A percentile compares a stretch with the other conserved stretches of the same genome.
Evolutionary conservation across 2,329 filamentous ascomycete species (phyloP).

Genomic region (Stromatinia cepivora): DNA sequence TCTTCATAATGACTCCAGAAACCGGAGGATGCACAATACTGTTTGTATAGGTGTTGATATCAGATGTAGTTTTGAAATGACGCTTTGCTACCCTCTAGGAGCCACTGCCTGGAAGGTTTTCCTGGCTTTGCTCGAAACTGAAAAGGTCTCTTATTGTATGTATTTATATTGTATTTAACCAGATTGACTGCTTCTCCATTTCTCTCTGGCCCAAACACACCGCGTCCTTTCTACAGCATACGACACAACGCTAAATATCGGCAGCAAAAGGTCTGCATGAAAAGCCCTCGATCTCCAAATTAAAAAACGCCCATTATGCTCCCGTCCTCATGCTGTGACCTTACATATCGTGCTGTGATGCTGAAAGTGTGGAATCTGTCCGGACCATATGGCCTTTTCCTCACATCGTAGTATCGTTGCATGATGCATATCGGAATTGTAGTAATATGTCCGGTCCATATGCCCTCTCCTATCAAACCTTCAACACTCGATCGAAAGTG

Average conservation of each 20-base stretch:
- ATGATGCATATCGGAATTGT: background rate
- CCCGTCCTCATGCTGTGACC: conserved; percentile 24
- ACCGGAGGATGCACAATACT: background rate
- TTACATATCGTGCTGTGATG: conserved; percentile 22
- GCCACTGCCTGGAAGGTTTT: background rate
- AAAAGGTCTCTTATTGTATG: background rate
- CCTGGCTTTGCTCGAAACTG: background rate
- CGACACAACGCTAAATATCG: background rate
- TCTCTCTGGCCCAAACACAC: background rate
- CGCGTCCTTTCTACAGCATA: background rate
- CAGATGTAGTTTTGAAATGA: background rate
- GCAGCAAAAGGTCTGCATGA: conserved; percentile 4
- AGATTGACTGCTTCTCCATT: background rate
- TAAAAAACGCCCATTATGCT: conserved; percentile 37
- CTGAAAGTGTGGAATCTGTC: conserved; percentile 31
- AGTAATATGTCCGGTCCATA: conserved; percentile 10
- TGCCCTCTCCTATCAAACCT: conserved; percentile 40
- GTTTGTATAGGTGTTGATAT: background rate
- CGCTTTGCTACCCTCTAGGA: background rate
- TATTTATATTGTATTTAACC: background rate
- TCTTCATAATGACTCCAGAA: background rate
- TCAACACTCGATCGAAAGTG: conserved; percentile 76
- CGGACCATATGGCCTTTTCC: background rate
- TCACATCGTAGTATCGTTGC: conserved; percentile 6
- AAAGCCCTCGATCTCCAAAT: background rate